A percentile compares a stretch with the other conserved stretches of the same genome.
Evolutionary conservation across 179 eudicot genomes (phyloP).

Genomic region (Silene coronaria): DNA sequence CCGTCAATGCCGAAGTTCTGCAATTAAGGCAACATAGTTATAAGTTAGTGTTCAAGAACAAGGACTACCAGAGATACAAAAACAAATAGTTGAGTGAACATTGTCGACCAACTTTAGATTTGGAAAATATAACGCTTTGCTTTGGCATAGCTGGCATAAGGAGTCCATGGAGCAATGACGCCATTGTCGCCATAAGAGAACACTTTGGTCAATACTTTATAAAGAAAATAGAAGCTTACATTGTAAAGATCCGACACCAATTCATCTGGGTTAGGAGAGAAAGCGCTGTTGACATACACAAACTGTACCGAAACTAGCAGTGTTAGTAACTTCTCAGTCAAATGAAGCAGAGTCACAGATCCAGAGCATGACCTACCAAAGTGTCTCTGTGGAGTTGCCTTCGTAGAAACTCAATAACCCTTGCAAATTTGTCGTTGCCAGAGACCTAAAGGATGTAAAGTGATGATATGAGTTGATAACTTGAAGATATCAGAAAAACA

Average conservation of each 20-base stretch:
- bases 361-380: constrained; percentile 44
- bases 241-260: constrained; percentile 66
- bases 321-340: not conserved
- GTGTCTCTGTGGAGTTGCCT: constrained; percentile 91
- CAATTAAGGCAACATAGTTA: constrained; percentile 17
- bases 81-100: too few relatives aligned
- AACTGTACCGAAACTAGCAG: constrained; percentile 42
- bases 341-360: not conserved
- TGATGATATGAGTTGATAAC: constrained; percentile 9
- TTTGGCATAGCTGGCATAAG: too few relatives aligned
- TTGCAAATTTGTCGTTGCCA: constrained; percentile 80
- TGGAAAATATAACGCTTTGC: too few relatives aligned
- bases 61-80: not conserved
- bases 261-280: constrained; percentile 92
- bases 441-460: constrained; percentile 43
- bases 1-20: constrained; percentile 94
- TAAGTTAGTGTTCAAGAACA: not conserved
- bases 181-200: not conserved
- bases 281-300: constrained; percentile 90
- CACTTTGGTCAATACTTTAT: not conserved
- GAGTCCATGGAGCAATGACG: too few relatives aligned
- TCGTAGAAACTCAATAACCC: constrained; percentile 83
- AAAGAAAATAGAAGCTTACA: constrained; percentile 45
- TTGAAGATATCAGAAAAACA: not conserved
- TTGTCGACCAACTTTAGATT: too few relatives aligned